Base-by-base conservation (phyloP, 2,329 filamentous ascomycete species). In the Aureobasidium melanogenum region DNA sequence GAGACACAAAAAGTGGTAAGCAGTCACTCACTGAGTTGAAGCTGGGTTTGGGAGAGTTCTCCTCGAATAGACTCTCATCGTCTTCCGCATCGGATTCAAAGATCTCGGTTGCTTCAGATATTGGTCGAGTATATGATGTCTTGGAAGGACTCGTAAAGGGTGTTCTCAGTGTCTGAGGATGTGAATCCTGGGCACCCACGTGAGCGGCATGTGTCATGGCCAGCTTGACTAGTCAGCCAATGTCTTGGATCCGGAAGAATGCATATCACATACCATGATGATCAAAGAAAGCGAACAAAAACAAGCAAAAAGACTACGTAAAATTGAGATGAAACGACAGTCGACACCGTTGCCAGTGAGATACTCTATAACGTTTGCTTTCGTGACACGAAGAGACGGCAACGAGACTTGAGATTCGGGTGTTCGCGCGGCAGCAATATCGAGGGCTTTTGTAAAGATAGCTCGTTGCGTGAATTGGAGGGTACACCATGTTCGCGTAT, bases 31-130 rank as follows among this genome's bases (percentile, higher is more conserved):
- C 88, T 62, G 88, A 91, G 68, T 88, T 83, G 64, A 88, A 74
- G 75, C 87, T 90, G 60, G 82, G 75, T 34, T 87, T 82, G 14
- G 84, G 84, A 3, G 86, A 88, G 22, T 68, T 66, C 54, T 70
- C 69, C 56, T 75, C 77, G 54, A 77, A 77, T 44, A 88, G 84
- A 68, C 86, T 85, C 62, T 81, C 72, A 47, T 77, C 75, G 52
- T 88, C 86, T 65, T 91, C 89, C 63, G 82, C 79, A 58, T 93
- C 89, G 43, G 88, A 90, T 69, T 91, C 89, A 70, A 87, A 86
- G 66, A 91, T 88, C 68, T 91, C 87, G 24, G 88, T 93, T 46
- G 87, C 83, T 63, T 88, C 81, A 39, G 89, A 92, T 39, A 83
- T 73, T 41, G 88, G 88, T 62, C 87, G 80, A 60, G 62, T 19